Conservation (phyloP, 331 rosid species). For the Rhamnella rubrinervis region DNA sequence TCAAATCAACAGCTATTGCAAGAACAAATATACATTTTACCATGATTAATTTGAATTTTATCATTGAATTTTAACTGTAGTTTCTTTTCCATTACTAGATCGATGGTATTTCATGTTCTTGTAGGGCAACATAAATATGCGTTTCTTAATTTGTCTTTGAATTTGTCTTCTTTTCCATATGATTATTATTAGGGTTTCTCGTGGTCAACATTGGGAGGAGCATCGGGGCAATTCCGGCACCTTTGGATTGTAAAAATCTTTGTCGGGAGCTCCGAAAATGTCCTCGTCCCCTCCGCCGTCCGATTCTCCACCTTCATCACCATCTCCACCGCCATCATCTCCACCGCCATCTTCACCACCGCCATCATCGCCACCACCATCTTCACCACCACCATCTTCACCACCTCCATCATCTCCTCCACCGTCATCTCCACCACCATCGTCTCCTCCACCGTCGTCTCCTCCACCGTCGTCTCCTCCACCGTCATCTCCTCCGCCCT, state of each 20-base stretch:
- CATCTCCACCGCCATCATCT: constrained; percentile 17
- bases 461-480: constrained; percentile 25
- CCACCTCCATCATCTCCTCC: constrained; percentile 20
- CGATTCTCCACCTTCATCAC: constrained; percentile 34
- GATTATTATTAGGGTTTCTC: constrained; percentile 12
- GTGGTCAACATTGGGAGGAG: constrained; percentile 35
- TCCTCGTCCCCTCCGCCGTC: constrained; percentile 29
- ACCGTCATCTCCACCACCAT: background rate
- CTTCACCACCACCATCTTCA: background rate
- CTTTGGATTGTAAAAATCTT: constrained; percentile 10
- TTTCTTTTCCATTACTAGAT: too few species aligned
- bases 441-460: background rate
- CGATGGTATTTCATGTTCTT: background rate
- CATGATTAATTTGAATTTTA: too few species aligned
- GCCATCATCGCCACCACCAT: background rate
- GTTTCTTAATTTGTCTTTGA: background rate
- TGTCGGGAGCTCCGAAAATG: constrained; percentile 45
- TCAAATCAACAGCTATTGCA: too few species aligned
- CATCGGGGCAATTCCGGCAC: constrained; percentile 42
- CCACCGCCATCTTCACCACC: constrained; percentile 6
- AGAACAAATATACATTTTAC: too few species aligned
- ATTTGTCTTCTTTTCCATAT: background rate
- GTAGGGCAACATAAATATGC: background rate
- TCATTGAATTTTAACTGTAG: too few species aligned
- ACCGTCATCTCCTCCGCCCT: background rate